Base-by-base conservation (phyloP, 495 filamentous ascomycete genomes). In the Aspergillus affinis region DNA sequence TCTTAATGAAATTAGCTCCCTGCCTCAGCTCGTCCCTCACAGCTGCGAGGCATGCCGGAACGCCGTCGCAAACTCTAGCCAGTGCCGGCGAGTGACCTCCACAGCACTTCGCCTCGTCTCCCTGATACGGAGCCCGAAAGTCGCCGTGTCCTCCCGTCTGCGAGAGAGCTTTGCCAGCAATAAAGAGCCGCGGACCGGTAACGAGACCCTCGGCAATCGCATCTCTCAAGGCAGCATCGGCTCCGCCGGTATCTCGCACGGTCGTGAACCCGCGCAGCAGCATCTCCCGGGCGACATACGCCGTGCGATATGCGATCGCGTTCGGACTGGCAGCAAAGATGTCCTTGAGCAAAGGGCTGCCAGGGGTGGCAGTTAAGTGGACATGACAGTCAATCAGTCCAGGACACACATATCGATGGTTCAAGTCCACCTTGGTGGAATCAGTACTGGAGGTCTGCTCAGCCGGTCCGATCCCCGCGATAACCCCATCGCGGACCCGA, bases 351-450 rank as follows among this genome's bases (percentile, higher is more conserved):
- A 59, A 59, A 44, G 61, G 56, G 27, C 73, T 68, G n/a, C 80
- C 78, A 0, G 80, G 78, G 0, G 72, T 73, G 0, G 81, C 72
- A 10, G 70, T 66, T 47, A 86, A 69, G 52, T 86, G 84, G 7
- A 86, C 82, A 59, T 86, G 84, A 62, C 74, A 77, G 65, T 87
- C 84, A n/a, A 85, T 83, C 3, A 87, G 68, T 5, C 83, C 84
- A 0, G 83, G 83, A 21, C 78, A 78, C 0, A 86, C 50, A 55
- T 78, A 86, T 46, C 75, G 76, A 17, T 76, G 78, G 0, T 65
- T 65, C 5, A 78, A 61, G 54, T 84, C 75, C 19, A 84, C 17
- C 21, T 20, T 44, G 15, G 51, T 41, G 10, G 48, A 49, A 1
- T 10, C 20, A 15, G 46, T 1, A 49, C 23, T 49, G 48, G 12